These are phyloP conservation scores for Cicer chorassanicum DNA, from an alignment of 306 rosid species.

Conservation along the genomic window DNA sequence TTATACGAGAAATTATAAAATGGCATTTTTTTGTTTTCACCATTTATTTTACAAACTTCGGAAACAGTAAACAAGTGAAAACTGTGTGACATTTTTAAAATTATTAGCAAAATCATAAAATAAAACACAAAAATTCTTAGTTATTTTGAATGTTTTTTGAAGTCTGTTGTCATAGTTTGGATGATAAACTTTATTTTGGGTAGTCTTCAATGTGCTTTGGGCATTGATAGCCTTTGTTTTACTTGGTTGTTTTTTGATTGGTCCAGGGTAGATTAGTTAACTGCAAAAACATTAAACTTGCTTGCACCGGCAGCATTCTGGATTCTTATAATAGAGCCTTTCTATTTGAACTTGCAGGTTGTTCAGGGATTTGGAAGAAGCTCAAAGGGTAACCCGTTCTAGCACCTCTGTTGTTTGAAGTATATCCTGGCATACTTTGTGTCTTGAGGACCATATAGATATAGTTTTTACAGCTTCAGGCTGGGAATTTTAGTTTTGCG, in stretches of 20 bases:
- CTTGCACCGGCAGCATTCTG: constrained; percentile 23
- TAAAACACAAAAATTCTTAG: neutral
- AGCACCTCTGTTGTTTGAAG: constrained; percentile 62
- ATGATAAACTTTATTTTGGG: constrained; percentile 15
- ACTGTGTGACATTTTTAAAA: neutral
- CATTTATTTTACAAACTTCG: neutral
- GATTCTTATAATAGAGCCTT: constrained; percentile 37
- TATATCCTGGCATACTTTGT: constrained; percentile 39
- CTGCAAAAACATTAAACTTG: constrained; percentile 21
- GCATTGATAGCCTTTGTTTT: constrained; percentile 23
- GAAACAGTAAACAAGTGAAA: constrained; percentile 11
- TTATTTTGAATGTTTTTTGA: constrained; percentile 27
- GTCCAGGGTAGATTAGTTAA: constrained; percentile 37
- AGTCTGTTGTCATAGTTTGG: constrained; percentile 30
- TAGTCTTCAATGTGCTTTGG: constrained; percentile 21
- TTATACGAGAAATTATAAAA: neutral
- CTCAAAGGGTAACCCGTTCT: constrained; percentile 78
- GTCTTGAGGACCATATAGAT: constrained; percentile 40
- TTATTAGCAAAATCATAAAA: neutral
- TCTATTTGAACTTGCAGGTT: constrained; percentile 60
- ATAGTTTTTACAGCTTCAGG: constrained; percentile 38
- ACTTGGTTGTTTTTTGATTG: constrained; percentile 19
- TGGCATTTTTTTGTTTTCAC: neutral
- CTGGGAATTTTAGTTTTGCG: constrained; percentile 26
- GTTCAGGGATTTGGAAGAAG: constrained; percentile 96